Conservation (phyloP, 225 moss, liverwort and hornwort genomes). For the Antitrichia curtipendula region DNA sequence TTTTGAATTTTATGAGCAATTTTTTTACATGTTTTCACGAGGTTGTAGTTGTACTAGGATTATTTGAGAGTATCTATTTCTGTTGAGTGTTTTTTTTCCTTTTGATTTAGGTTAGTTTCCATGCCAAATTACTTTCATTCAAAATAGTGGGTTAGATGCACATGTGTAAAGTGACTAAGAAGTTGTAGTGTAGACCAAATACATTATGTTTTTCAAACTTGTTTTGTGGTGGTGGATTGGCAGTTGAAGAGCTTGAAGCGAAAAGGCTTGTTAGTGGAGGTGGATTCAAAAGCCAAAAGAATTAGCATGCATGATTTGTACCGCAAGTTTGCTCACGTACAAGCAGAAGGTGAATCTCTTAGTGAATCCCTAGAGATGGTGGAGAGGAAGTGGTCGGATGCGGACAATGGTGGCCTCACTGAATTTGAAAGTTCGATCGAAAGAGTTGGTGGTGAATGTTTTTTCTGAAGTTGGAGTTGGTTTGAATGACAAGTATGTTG, state of each 20-base stretch:
- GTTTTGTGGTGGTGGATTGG: not conserved
- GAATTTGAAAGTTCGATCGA: not conserved
- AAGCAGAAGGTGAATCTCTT: not conserved
- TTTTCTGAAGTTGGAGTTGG: not conserved
- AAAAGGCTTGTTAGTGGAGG: not conserved
- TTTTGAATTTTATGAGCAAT: not conserved
- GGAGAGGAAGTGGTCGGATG: not conserved
- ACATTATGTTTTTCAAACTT: not conserved
- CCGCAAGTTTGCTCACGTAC: not conserved
- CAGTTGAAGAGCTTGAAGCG: not conserved
- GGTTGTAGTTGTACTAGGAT: not conserved
- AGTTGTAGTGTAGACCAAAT: not conserved
- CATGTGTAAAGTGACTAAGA: no score
- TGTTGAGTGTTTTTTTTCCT: not conserved
- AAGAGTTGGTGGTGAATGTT: not conserved
- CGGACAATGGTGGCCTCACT: not conserved
- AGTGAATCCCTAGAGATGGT: accelerated
- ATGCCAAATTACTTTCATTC: not conserved
- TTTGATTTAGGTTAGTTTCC: not conserved
- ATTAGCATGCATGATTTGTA: not conserved
- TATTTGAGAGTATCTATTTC: not conserved
- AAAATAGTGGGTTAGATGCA: not conserved
- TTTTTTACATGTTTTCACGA: accelerated
- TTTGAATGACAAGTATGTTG: no score
- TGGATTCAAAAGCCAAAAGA: not conserved